Percentiles rank a stretch among this genome's conserved stretches.
Evolutionary conservation across 352 stramenopile genomes (phyloP).

Genomic region (Phytophthora crassamura): DNA sequence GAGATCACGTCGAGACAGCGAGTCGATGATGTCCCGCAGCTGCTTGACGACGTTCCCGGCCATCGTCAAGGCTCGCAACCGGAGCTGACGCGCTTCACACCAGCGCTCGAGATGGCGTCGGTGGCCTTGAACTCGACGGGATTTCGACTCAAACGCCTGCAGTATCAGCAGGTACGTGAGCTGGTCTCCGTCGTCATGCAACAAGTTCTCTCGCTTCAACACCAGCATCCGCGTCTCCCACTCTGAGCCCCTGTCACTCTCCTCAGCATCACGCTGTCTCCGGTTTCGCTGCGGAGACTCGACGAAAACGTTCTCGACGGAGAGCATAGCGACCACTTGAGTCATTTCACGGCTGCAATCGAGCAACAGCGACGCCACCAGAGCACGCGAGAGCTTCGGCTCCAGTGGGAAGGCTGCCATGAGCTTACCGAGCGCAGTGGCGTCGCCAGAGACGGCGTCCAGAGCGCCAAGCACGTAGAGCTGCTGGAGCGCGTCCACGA

Average conservation of each 20-base stretch:
- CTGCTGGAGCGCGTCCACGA: slow-evolving; percentile 82
- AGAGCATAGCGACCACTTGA: slow-evolving; percentile 85
- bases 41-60: slow-evolving; percentile 61
- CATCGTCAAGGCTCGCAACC: slow-evolving; percentile 60
- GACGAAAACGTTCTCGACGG: slow-evolving; percentile 80
- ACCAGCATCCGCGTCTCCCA: slow-evolving; percentile 53
- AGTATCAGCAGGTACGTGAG: slow-evolving; percentile 60
- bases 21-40: slow-evolving; percentile 61
- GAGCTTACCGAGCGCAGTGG: slow-evolving; percentile 72
- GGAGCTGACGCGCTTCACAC: slow-evolving; percentile 61
- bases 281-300: slow-evolving; percentile 23
- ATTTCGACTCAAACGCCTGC: slow-evolving; percentile 43
- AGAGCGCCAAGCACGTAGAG: slow-evolving; percentile 74
- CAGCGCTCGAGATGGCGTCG: slow-evolving; percentile 46
- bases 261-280: slow-evolving; percentile 15
- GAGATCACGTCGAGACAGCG: slow-evolving; percentile 41
- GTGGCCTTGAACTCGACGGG: slow-evolving; percentile 15
- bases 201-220: slow-evolving; percentile 48
- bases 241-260: slow-evolving; percentile 22
- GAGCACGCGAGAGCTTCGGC: slow-evolving; percentile 64
- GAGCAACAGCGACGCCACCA: slow-evolving; percentile 70
- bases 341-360: slow-evolving; percentile 72
- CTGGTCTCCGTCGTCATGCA: slow-evolving; percentile 66
- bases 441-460: slow-evolving; percentile 44
- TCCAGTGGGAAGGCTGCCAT: slow-evolving; percentile 89